Evolutionary conservation across 257 asterid species (phyloP).

Genomic region (Orobanche coerulescens): DNA sequence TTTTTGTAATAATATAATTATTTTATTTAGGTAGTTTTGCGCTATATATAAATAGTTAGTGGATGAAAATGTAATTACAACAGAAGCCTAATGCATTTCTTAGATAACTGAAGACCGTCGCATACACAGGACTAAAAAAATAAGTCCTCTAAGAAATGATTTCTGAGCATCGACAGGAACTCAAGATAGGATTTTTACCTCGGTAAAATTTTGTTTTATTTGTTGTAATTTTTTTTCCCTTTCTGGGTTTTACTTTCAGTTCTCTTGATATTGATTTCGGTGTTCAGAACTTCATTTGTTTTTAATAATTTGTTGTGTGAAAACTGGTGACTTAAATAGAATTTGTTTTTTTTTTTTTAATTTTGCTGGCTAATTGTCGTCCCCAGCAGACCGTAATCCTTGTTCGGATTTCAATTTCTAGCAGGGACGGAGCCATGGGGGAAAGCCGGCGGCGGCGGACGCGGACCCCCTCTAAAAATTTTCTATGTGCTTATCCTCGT

Average conservation of each 20-base stretch:
- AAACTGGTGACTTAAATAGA: not conserved
- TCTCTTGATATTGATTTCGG: not conserved
- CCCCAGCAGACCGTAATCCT: not conserved
- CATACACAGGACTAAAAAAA: too few species aligned
- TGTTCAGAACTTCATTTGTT: not conserved
- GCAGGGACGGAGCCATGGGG: too few species aligned
- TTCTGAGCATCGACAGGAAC: not conserved
- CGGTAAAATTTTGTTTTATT: not conserved
- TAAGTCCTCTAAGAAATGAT: too few species aligned
- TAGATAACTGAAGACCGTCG: too few species aligned
- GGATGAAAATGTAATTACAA: not conserved
- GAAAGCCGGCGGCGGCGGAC: too few species aligned
- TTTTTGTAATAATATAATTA: too few species aligned
- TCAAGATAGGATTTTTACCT: not conserved
- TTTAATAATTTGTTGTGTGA: not conserved
- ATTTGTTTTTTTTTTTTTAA: not conserved
- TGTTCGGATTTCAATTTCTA: not conserved
- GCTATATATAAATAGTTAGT: not conserved
- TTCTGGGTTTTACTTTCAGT: slow-evolving; percentile 7
- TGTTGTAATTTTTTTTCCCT: not conserved
- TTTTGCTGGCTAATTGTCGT: not conserved
- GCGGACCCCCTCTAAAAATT: too few species aligned
- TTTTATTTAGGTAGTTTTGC: not conserved
- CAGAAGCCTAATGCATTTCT: too few species aligned
- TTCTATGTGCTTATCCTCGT: not conserved